Conservation (phyloP, 192 early-diverging fungal genomes). For the Rhizoclosmatium globosum region DNA sequence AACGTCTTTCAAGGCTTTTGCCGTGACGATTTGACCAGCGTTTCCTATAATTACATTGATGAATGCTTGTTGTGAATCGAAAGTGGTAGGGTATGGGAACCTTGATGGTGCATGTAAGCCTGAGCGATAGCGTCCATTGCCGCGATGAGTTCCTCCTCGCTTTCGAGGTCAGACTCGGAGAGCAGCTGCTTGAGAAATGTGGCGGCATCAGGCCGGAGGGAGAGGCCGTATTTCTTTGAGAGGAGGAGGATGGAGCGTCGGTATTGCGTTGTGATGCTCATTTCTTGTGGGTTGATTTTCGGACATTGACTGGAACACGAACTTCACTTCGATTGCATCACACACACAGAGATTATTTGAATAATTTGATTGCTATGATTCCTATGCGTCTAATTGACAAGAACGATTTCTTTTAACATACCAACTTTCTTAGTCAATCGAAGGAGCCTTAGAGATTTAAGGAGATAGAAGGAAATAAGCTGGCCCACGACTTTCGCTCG, state of each 20-base stretch:
- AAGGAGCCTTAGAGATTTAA: too few species aligned
- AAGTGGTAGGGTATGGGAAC: conserved; percentile 46
- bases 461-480: too few species aligned
- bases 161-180: conserved; percentile 46
- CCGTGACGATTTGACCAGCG: conserved; percentile 43
- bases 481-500: too few species aligned
- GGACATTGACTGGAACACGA: too few species aligned
- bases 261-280: background rate
- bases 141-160: conserved; percentile 47
- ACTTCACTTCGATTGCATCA: too few species aligned
- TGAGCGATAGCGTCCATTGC: conserved; percentile 75
- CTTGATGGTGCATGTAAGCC: conserved; percentile 77
- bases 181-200: conserved; percentile 68
- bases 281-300: too few species aligned
- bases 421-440: too few species aligned
- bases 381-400: too few species aligned
- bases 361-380: too few species aligned
- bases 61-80: background rate
- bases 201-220: conserved; percentile 76
- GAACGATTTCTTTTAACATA: too few species aligned
- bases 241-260: conserved; percentile 57
- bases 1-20: conserved; percentile 57
- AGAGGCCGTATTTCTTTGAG: conserved; percentile 81
- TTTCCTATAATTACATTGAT: conserved; percentile 29
- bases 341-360: background rate